Evolutionary conservation across 108 stramenopile species (phyloP).

Genomic region (Cyclotella distinguenda): DNA sequence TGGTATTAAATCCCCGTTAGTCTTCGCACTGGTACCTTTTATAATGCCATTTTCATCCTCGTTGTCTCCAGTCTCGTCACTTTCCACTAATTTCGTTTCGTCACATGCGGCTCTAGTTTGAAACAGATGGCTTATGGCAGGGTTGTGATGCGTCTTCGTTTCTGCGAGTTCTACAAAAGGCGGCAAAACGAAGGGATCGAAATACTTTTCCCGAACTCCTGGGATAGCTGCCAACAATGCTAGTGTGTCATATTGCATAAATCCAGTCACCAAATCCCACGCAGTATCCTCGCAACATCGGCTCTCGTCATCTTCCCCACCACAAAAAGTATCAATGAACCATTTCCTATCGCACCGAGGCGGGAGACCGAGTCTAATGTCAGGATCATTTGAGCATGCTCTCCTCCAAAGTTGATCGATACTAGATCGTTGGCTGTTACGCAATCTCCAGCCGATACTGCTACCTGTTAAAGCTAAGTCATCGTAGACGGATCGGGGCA

Average conservation of each 20-base stretch:
- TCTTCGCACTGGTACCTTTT: neutral
- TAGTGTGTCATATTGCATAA: constrained; percentile 51
- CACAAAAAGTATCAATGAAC: constrained; percentile 53
- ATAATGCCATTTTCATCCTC: constrained; percentile 6
- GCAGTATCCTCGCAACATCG: constrained; percentile 37
- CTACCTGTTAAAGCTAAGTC: constrained; percentile 45
- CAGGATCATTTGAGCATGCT: constrained; percentile 38
- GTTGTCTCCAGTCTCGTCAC: too few species aligned
- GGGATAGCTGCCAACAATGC: constrained; percentile 48
- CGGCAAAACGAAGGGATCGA: constrained; percentile 48
- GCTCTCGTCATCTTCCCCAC: constrained; percentile 33
- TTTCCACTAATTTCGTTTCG: neutral
- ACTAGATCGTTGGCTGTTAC: constrained; percentile 41
- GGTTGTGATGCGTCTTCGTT: neutral
- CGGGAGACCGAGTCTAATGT: constrained; percentile 35
- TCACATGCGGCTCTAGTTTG: neutral
- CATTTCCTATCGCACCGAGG: constrained; percentile 42
- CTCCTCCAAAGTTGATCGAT: constrained; percentile 48
- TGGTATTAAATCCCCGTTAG: neutral
- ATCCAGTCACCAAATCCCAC: constrained; percentile 50
- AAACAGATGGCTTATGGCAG: neutral
- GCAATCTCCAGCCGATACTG: constrained; percentile 47
- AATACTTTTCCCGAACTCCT: constrained; percentile 33
- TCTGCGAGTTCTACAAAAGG: constrained; percentile 9
- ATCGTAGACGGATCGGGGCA: constrained; percentile 51